These are phyloP conservation scores for Sarocladiaceae sp. DNA, from an alignment of 2,329 filamentous ascomycete species.

Conservation along the genomic window DNA sequence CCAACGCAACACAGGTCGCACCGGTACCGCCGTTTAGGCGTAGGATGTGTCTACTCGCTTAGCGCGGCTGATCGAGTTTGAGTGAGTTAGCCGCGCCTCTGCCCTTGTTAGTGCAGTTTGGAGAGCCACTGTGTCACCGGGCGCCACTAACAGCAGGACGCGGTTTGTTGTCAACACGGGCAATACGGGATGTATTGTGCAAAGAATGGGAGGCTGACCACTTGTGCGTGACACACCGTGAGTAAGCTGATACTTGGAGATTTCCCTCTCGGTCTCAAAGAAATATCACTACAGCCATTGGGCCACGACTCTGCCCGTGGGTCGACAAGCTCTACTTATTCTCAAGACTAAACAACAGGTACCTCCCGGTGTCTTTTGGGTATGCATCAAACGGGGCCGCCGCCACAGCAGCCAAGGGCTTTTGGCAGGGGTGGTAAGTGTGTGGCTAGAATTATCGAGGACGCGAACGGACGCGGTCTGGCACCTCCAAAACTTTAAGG, in stretches of 20 bases:
- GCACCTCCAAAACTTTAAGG: slow-evolving; percentile 6
- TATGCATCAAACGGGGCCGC: not conserved
- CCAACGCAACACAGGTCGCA: not conserved
- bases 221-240: not conserved
- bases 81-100: not conserved
- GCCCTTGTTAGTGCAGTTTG: not conserved
- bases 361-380: too few relatives aligned
- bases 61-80: not conserved
- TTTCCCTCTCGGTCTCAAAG: too few relatives aligned
- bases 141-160: not conserved
- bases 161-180: too few relatives aligned
- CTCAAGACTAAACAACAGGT: too few relatives aligned
- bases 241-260: too few relatives aligned
- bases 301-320: too few relatives aligned
- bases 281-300: too few relatives aligned
- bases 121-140: not conserved
- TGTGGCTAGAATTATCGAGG: slow-evolving; percentile 3
- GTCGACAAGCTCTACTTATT: not conserved
- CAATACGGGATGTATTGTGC: too few relatives aligned
- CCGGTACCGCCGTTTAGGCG: slow-evolving; percentile 2
- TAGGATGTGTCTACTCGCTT: not conserved
- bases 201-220: too few relatives aligned
- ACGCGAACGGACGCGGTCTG: slow-evolving; percentile 9
- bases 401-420: not conserved
- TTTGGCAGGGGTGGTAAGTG: not conserved